Evolutionary conservation across 805 yeast genomes (phyloP), one percentile per base, ranked within the genome.

Genomic region (Starmerella floricola): DNA sequence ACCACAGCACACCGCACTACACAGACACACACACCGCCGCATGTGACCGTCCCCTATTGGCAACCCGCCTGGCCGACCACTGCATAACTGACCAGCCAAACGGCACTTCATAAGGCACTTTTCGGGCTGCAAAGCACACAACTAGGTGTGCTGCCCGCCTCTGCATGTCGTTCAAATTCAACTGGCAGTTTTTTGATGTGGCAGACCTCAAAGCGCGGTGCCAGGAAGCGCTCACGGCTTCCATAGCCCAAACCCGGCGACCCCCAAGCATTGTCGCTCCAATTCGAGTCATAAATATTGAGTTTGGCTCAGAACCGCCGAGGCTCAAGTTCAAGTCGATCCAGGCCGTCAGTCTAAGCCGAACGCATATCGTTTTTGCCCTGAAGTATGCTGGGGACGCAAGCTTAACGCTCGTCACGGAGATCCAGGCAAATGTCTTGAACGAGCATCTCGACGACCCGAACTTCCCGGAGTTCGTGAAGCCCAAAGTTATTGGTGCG

Each of bases 361-460:
- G 87, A 78, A 20, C 59, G 32, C 59, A 62, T 29, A 55, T 63
- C 15, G 79, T 81, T n/a, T 82, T 82, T 66, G 77, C 78, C 50
- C 69, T 82, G 50, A 76, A 73, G 49, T 82, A 83, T 57, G 63
- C 66, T 31, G 94, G 94, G 2, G 85, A 82, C 57, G 82, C 86
- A 19, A 71, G 71, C 43, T 67, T 82, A 34, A 76, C 82, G 1
- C 65, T 82, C 40, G 74, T 74, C 42, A 82, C 93, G 0, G 73
- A 74, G 37, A 82, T 82, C 11, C 83, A 82, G 57, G 88, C 87
- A 0, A 80, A 80, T 57, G 78, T 85, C 2, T 63, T 82, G 19
- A 44, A 48, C 8, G 61, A 40, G 27, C 45, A 45, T 12, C 20
- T 46, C 17, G 20, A 35, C 44, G 77, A 77, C 31, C 73, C 48